Evolutionary conservation across 176 grass and related monocot genomes (phyloP), one percentile per base, ranked within the genome.

Genomic region (Hyparrhenia diplandra): DNA sequence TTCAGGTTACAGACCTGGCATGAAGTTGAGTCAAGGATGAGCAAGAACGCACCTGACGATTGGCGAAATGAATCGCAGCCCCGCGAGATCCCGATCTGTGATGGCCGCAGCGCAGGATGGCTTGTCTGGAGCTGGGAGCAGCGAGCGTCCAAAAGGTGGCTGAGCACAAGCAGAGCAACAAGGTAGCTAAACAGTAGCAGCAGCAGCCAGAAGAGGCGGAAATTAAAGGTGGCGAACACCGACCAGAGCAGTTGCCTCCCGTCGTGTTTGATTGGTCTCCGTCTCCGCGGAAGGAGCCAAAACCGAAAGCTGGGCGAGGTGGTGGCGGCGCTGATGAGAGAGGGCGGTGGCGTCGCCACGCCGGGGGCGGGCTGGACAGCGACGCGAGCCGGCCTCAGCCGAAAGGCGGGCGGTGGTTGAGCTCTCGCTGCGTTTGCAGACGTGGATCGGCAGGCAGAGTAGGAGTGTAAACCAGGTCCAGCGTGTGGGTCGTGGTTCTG

Each of bases 51-150:
- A 72, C 41, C 69, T 49, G 46, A 16, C 46, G 16, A 46, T 46
- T 71, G 42, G 41, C 43, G 69, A 30, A 47, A 4, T 0, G 62
- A 79, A 34, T 10, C 78, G 5, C 39, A 80, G 62, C 17, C 24
- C 17, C 13, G 28, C 74, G 79, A 74, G 88, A 83, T 90, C 88
- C 73, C 83, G 88, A 86, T 86, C 67, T 79, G 23, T 5, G 73
- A 25, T 31, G 18, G 31, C 31, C 31, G 30, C 62, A 32, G 62
- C 42, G 62, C 42, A 9, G 14, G 51, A n/a, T 36, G 70, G n/a
- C 27, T 65, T 70, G 70, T 61, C 62, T 32, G 30, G 83, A 89
- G 88, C 78, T 78, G 41, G 30, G 83, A 89, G 88, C 78, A 82
- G 82, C 35, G 14, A 85, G 82, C 43, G 10, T 78, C 57, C 83